These are phyloP conservation scores for Flaveria trinervia DNA, from an alignment of 129 eudicot species.

Conservation along the genomic window DNA sequence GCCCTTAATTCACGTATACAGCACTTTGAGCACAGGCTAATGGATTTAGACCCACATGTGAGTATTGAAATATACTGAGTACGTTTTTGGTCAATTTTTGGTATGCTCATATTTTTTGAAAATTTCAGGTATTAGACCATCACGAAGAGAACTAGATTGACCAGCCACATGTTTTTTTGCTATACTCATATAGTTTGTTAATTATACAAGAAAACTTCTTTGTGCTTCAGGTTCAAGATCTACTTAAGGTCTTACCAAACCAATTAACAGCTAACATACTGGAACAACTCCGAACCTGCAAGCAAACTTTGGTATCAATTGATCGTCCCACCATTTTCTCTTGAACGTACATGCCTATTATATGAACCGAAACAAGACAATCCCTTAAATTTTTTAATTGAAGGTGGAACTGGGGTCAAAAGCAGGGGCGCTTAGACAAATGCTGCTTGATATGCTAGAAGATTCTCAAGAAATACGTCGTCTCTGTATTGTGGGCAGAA, in stretches of 20 bases:
- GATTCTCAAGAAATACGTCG: conserved; percentile 93
- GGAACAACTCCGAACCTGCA: conserved; percentile 94
- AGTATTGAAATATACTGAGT: conserved; percentile 64
- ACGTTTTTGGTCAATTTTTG: conserved; percentile 20
- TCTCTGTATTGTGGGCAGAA: conserved; percentile 89
- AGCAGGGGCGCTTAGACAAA: conserved; percentile 92
- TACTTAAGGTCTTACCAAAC: conserved; percentile 90
- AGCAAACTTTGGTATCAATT: conserved; percentile 78
- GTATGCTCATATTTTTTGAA: conserved; percentile 22
- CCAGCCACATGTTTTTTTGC: neutral
- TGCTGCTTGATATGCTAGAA: conserved; percentile 96
- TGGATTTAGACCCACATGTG: conserved; percentile 98
- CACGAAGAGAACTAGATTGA: conserved; percentile 10
- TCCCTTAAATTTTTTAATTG: neutral
- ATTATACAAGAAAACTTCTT: conserved; percentile 8
- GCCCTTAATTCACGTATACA: conserved; percentile 90
- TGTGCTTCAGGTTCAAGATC: conserved; percentile 70
- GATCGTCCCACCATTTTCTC: neutral
- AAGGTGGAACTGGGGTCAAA: conserved; percentile 93
- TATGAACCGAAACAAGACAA: conserved; percentile 18
- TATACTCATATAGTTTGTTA: neutral
- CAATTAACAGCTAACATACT: conserved; percentile 77
- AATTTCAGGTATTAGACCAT: conserved; percentile 13
- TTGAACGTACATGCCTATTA: conserved; percentile 1
- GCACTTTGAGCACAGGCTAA: conserved; percentile 70